Percentiles rank a stretch among this genome's conserved stretches.
These are phyloP conservation scores for Borealophlyctis nickersoniae DNA, from an alignment of 192 early-diverging fungal genomes.

Conservation along the genomic window DNA sequence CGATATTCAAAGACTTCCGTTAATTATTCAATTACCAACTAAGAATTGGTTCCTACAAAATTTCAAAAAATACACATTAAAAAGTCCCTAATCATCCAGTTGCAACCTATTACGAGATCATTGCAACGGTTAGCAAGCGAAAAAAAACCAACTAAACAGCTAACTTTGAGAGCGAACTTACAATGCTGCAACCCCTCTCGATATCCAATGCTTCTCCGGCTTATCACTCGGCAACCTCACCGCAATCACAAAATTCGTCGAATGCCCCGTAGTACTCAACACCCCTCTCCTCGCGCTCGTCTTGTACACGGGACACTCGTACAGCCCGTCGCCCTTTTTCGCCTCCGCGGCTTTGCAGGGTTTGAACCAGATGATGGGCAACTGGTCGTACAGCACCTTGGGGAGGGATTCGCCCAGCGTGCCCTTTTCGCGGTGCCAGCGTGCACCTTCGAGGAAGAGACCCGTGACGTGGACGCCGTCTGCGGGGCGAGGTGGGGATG, in stretches of 20 bases:
- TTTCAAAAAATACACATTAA: too few relatives aligned
- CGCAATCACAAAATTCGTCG: conserved; percentile 62
- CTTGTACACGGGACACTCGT: conserved; percentile 64
- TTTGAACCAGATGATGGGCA: conserved; percentile 69
- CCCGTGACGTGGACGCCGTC: conserved; percentile 57
- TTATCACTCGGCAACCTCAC: conserved; percentile 53
- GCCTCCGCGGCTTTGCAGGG: conserved; percentile 42
- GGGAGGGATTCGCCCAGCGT: conserved; percentile 50
- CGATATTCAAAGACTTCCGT: too few relatives aligned
- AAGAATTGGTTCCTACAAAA: too few relatives aligned
- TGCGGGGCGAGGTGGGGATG: conserved; percentile 24
- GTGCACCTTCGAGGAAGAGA: conserved; percentile 56
- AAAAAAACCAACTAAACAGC: not conserved
- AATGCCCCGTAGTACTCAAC: conserved; percentile 61
- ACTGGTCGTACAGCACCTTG: conserved; percentile 56
- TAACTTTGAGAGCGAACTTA: conserved; percentile 12
- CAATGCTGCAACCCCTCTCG: conserved; percentile 57
- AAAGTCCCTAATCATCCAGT: conserved; percentile 32
- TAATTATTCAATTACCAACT: too few relatives aligned
- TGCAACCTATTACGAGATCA: conserved; percentile 16
- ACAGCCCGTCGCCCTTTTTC: conserved; percentile 23
- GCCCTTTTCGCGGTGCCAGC: conserved; percentile 45
- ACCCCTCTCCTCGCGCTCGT: conserved; percentile 60
- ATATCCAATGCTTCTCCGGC: conserved; percentile 56
- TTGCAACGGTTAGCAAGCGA: not conserved